These are phyloP conservation scores for Gymnopus androsaceus DNA, from an alignment of 1,284 basidiomycete genomes.

Conservation along the genomic window DNA sequence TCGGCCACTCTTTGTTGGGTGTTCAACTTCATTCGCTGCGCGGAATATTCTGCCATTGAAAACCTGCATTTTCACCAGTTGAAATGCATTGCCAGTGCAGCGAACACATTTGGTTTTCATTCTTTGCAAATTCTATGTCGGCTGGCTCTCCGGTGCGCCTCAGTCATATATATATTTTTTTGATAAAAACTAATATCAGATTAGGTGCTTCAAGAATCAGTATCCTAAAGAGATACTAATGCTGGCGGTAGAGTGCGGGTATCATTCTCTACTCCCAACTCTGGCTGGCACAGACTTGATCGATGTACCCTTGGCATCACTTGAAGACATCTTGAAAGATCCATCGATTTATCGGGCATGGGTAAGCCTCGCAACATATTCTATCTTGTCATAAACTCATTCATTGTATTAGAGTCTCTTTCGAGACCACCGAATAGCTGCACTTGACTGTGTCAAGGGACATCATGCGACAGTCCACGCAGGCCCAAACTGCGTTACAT, in stretches of 20 bases:
- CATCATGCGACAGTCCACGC: too few species aligned
- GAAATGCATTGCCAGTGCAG: neutral
- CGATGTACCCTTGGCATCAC: neutral
- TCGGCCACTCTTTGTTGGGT: neutral
- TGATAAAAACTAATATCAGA: neutral
- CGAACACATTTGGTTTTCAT: neutral
- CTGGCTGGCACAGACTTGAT: neutral
- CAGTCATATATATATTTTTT: neutral
- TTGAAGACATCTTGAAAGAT: neutral
- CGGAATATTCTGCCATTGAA: neutral
- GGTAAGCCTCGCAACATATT: neutral
- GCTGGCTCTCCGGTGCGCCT: neutral
- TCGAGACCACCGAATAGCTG: neutral
- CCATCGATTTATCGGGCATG: neutral
- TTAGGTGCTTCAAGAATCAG: neutral
- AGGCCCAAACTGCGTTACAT: too few species aligned
- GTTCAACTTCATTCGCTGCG: neutral
- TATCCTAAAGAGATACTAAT: neutral
- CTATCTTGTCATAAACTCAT: neutral
- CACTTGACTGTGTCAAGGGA: too few species aligned
- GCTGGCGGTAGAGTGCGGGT: neutral
- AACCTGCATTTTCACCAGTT: neutral
- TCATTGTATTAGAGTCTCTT: neutral
- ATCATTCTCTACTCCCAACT: neutral
- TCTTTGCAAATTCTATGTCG: neutral